Percentiles rank a stretch among this genome's conserved stretches.
phyloP scores from a whole-genome alignment of 768 basidiomycete species.

The Pleurotus ostreatus region DNA sequence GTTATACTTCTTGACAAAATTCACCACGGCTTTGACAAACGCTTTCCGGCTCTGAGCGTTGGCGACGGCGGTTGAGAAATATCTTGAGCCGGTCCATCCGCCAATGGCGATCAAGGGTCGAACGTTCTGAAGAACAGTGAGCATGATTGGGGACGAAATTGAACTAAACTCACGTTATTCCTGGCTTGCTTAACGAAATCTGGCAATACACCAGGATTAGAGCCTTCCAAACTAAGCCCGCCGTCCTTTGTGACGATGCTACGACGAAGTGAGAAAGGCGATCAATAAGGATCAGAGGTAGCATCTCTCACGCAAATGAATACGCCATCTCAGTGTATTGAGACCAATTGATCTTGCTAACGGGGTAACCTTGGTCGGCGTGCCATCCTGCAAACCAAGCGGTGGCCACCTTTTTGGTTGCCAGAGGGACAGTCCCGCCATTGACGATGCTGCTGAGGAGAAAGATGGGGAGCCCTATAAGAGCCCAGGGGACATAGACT shows the following conservation, averaged over 20 bases:
- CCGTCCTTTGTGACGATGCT: constrained; percentile 25
- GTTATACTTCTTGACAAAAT: constrained; percentile 32
- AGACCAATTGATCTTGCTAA: constrained; percentile 56
- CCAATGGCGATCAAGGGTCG: constrained; percentile 42
- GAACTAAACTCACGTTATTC: constrained; percentile 28
- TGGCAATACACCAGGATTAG: constrained; percentile 46
- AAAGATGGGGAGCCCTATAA: neutral
- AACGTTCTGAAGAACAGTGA: constrained; percentile 33
- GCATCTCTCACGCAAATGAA: constrained; percentile 60
- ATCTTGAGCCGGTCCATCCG: constrained; percentile 46
- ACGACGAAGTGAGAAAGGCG: neutral
- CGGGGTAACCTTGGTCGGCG: constrained; percentile 36
- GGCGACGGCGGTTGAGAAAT: constrained; percentile 45
- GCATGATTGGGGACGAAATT: neutral
- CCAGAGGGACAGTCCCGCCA: neutral
- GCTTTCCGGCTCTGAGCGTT: constrained; percentile 39
- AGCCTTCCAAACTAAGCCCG: constrained; percentile 30
- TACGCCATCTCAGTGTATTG: constrained; percentile 67
- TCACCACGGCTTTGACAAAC: constrained; percentile 38
- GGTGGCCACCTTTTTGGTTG: constrained; percentile 28
- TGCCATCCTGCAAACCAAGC: constrained; percentile 75
- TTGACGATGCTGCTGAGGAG: neutral
- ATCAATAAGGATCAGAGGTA: constrained; percentile 1
- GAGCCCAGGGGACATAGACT: neutral
- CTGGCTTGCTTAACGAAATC: constrained; percentile 50